Conservation (phyloP, 768 basidiomycete species). For the Phanerochaete sordida region DNA sequence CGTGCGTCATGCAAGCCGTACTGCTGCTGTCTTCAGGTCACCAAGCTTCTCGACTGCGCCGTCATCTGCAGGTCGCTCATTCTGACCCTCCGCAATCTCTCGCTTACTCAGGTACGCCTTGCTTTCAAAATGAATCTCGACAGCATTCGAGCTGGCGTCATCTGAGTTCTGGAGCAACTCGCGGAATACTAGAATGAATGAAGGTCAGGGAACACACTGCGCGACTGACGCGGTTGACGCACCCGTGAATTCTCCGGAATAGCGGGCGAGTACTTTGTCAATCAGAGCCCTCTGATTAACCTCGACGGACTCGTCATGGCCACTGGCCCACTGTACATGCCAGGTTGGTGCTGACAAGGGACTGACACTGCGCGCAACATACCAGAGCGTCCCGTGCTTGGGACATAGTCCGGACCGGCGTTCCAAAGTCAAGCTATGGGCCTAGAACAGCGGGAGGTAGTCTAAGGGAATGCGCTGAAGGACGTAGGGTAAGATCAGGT, state of each 20-base stretch:
- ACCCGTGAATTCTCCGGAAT: slow-evolving; percentile 92
- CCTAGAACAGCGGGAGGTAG: no score
- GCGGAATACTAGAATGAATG: slow-evolving; percentile 46
- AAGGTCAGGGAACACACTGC: not conserved
- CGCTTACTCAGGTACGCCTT: slow-evolving; percentile 39
- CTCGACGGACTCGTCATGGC: slow-evolving; percentile 79
- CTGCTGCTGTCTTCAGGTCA: slow-evolving; percentile 61
- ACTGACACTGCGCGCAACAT: slow-evolving; percentile 16
- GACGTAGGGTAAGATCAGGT: no score
- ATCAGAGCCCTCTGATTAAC: slow-evolving; percentile 96
- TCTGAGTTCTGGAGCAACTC: slow-evolving; percentile 96
- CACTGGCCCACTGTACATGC: slow-evolving; percentile 42
- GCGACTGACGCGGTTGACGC: slow-evolving; percentile 6
- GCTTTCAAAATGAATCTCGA: slow-evolving; percentile 81
- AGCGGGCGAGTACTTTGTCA: slow-evolving; percentile 94
- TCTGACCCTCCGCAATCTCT: slow-evolving; percentile 15
- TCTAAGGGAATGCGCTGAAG: no score
- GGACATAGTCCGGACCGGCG: not conserved
- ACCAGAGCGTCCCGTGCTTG: slow-evolving; percentile 5
- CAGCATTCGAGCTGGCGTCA: slow-evolving; percentile 74
- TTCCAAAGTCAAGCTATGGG: no score
- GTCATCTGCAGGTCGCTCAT: slow-evolving; percentile 4
- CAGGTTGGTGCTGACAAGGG: not conserved
- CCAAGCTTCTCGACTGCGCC: slow-evolving; percentile 35
- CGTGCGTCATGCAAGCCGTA: slow-evolving; percentile 26